Conservation (phyloP, 192 early-diverging fungal species). For the Gigaspora rosea region DNA sequence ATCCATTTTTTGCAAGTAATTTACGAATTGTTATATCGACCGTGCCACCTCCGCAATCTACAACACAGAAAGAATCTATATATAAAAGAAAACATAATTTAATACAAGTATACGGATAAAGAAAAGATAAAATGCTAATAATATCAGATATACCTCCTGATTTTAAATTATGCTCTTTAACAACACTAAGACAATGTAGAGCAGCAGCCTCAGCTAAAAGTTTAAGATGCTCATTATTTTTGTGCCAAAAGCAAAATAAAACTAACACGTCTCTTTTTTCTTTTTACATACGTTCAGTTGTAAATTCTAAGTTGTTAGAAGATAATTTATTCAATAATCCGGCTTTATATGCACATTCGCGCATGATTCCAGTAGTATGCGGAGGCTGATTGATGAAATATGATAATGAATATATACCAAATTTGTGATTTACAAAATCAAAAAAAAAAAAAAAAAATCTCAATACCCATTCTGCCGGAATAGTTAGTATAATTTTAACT, state of each 20-base stretch:
- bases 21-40: conserved; percentile 5
- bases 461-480: conserved; percentile 17
- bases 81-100: background rate
- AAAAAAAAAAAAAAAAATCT: background rate
- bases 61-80: conserved; percentile 16
- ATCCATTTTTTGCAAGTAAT: background rate
- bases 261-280: background rate
- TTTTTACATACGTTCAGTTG: conserved; percentile 7
- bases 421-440: background rate
- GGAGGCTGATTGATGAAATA: conserved; percentile 3
- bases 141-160: conserved; percentile 12
- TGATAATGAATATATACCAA: background rate
- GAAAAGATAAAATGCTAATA: too few relatives aligned
- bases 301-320: conserved; percentile 20
- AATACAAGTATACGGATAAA: background rate
- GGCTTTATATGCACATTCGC: conserved; percentile 1
- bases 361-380: conserved; percentile 7
- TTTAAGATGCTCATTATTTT: background rate
- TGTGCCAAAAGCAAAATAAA: background rate
- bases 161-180: background rate
- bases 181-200: conserved; percentile 11
- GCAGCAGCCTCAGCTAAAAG: conserved; percentile 17
- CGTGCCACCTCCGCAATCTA: conserved; percentile 24
- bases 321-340: background rate
- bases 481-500: background rate